phyloP scores from a whole-genome alignment of 2,329 filamentous ascomycete species.

The Beauveria rudraprayagi region DNA sequence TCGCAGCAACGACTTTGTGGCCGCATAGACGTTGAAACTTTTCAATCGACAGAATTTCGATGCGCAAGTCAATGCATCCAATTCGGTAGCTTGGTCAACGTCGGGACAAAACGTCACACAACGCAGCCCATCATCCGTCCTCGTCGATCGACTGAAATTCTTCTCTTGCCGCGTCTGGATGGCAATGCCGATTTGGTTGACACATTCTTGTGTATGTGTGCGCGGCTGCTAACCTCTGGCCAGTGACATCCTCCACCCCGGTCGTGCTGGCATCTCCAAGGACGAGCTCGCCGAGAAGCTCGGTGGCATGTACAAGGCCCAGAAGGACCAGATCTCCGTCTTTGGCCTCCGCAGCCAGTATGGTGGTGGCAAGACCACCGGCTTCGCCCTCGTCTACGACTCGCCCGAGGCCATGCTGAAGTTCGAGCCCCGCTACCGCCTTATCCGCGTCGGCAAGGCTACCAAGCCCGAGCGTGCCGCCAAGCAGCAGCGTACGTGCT shows the following conservation, averaged over 20 bases:
- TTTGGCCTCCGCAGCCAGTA: constrained; percentile 98
- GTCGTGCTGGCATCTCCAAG: constrained; percentile 97
- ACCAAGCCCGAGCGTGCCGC: constrained; percentile 94
- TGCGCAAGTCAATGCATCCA: not conserved
- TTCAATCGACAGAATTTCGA: not conserved
- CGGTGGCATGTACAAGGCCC: constrained; percentile 92
- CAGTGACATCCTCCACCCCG: constrained; percentile 99
- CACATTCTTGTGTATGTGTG: not conserved
- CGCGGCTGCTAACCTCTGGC: constrained; percentile 1
- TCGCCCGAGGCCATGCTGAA: constrained; percentile 98
- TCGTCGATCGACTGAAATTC: not conserved
- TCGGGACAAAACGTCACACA: not conserved
- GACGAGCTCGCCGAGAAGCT: constrained; percentile 96
- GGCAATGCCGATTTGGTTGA: not conserved
- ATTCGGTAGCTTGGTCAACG: not conserved
- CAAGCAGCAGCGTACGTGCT: constrained; percentile 94
- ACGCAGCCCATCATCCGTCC: not conserved
- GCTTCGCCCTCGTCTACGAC: constrained; percentile 98
- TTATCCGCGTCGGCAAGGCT: constrained; percentile 86
- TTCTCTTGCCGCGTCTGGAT: not conserved
- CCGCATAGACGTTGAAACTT: not conserved
- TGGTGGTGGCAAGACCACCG: constrained; percentile 99
- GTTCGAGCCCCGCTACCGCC: constrained; percentile 97
- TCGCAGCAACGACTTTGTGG: not conserved
- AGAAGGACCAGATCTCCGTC: constrained; percentile 94